phyloP scores from a whole-genome alignment of 2,329 filamentous ascomycete genomes.

The Pseudodiploospora longispora region DNA sequence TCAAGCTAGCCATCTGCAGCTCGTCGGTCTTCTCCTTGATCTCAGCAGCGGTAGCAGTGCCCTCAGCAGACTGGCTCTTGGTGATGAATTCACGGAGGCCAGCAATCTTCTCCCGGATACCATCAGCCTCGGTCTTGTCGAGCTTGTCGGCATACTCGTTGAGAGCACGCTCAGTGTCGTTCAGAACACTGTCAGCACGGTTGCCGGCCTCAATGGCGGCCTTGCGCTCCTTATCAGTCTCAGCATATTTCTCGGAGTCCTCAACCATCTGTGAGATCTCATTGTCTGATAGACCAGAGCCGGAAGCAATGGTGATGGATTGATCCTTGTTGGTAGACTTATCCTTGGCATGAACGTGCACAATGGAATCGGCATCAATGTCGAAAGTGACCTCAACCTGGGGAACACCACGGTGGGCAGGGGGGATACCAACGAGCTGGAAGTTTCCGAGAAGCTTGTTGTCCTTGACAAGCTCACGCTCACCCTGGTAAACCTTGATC shows the following conservation, averaged over 20 bases:
- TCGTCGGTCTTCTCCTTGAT: constrained; percentile 99
- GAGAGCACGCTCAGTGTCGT: constrained; percentile 96
- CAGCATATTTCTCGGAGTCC: constrained; percentile 94
- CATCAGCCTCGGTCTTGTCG: constrained; percentile 90
- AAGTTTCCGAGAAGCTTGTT: constrained; percentile 99
- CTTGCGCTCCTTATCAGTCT: constrained; percentile 95
- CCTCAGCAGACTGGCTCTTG: constrained; percentile 92
- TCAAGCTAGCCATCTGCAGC: constrained; percentile 90
- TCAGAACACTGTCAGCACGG: constrained; percentile 90
- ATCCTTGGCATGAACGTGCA: constrained; percentile 97
- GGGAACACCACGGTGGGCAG: constrained; percentile 90
- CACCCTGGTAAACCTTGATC: constrained; percentile 99
- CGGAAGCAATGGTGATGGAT: constrained; percentile 97
- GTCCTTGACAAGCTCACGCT: constrained; percentile 96
- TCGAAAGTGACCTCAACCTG: constrained; percentile 98
- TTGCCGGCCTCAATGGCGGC: constrained; percentile 91
- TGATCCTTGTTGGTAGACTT: constrained; percentile 99
- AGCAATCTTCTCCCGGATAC: constrained; percentile 89
- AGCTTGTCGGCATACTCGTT: constrained; percentile 95
- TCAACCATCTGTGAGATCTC: constrained; percentile 98
- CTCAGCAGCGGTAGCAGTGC: constrained; percentile 75
- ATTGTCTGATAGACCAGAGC: constrained; percentile 86
- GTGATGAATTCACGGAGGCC: constrained; percentile 80
- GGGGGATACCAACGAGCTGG: constrained; percentile 95
- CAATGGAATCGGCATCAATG: constrained; percentile 95